A percentile compares a stretch with the other conserved stretches of the same genome.
phyloP scores from a whole-genome alignment of 176 grass and related monocot genomes.

The Hordeum marinum region DNA sequence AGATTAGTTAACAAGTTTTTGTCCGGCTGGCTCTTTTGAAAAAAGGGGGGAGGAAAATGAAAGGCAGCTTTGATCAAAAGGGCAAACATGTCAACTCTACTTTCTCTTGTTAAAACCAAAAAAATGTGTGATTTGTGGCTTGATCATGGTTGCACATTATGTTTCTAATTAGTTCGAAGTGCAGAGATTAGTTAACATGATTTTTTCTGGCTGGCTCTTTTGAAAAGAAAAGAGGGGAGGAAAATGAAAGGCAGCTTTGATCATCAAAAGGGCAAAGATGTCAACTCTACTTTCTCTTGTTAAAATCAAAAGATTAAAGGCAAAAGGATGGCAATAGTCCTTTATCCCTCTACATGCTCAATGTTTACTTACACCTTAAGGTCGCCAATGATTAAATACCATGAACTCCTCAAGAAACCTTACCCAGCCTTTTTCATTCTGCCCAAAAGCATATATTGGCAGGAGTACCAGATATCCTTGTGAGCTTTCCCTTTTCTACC shows the following conservation, averaged over 20 bases:
- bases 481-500: not conserved
- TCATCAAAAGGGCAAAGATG: no score
- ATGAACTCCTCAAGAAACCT: not conserved
- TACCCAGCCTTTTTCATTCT: slow-evolving; percentile 1
- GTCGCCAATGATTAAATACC: no score
- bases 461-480: slow-evolving; percentile 9
- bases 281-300: no score
- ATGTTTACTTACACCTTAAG: no score
- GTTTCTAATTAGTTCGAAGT: no score
- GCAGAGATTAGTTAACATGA: no score
- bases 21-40: not conserved
- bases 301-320: no score
- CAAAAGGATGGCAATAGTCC: no score
- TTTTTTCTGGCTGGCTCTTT: no score
- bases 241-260: no score
- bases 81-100: not conserved
- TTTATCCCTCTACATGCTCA: no score
- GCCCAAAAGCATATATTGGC: not conserved
- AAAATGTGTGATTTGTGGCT: slow-evolving; percentile 11
- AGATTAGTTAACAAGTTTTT: not conserved
- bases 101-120: not conserved
- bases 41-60: not conserved
- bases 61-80: slow-evolving; percentile 25
- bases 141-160: slow-evolving; percentile 17
- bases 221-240: no score